Base-by-base conservation (phyloP, 495 filamentous ascomycete genomes). In the Lasiosphaeria hispida region DNA sequence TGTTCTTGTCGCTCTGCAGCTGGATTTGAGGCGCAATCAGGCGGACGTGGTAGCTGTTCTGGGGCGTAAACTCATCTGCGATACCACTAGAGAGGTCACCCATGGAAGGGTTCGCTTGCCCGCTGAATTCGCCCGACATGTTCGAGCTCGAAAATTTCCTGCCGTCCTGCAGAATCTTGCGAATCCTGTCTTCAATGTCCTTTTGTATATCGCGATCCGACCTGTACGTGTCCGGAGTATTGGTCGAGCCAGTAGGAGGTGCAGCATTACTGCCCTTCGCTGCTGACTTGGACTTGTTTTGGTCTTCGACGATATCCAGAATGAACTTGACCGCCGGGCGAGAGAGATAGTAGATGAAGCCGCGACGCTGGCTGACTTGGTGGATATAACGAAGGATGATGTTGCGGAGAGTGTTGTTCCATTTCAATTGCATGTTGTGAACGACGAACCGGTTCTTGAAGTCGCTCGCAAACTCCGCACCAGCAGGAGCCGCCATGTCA, bases 401-500 rank as follows among this genome's bases (percentile, higher is more conserved):
- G 67, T 98, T 96, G 39, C 94, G 84, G 17, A 97, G 77, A 2
- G 92, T 85, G 67, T 98, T 97, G 72, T 95, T 97, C 94, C 94
- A 98, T 70, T 98, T 98, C 34, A 97, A 76, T 64, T 98, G 94
- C 64, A 91, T 83, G 67, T 97, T 98, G 77, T 98, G 94, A 19
- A 97, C 87, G 62, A 97, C 91, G 75, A 98, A 98, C 15, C 95
- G 87, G 65, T 98, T 98, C 72, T 95, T 95, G 82, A 97, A 98
- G 71, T 97, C 92, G 69, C 86, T 96, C 6, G 84, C 82, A 63
- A 89, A 88, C 52, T 93, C 89, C 15, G 85, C 81, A 7, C 78
- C 71, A 1, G 80, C 77, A n/a, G 76, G 72, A 8, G 74, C 69
- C 43, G 79, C 75, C 53, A 79, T 65, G 14, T 65, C 69, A 17